Evolutionary conservation across 345 rosid genomes (phyloP), one percentile per base, ranked within the genome.

Genomic region (Murraya koenigii): DNA sequence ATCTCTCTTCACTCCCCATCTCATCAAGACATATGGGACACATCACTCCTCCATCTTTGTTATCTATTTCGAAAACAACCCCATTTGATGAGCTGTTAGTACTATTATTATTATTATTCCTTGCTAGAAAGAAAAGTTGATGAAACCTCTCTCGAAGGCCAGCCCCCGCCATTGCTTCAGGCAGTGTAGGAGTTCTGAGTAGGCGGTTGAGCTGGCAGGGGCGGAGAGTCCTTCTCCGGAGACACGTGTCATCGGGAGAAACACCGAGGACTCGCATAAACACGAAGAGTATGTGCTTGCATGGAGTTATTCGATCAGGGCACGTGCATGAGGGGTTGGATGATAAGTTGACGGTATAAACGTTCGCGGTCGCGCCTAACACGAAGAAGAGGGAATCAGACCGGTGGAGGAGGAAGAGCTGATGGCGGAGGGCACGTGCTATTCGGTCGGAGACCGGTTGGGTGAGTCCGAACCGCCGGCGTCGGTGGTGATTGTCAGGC

Each of bases 21-120:
- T 92, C 92, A 10, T 95, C 99, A 7, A 90, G 82, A 79, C 98
- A 95, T 56, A 93, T 71, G 7, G 97, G 98, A 75, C 97, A 95
- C 28, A 72, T 47, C 25, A 68, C 39, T 41, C 89, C 69, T 65
- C 87, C 80, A 22, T 92, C 87, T 82, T 88, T 82, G 4, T 0
- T 44, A 13, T 44, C 49, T 0, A 78, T 63, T 67, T 72, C 79
- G 30, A 71, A 77, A 52, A 25, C 63, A 1, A 70, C 44, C 9
- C 75, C 44, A 19, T 17, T 44, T 44, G 68, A 22, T 33, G 59
- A 69, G 20, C 14, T 61, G 23, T 19, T 19, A 30, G 1, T 30
- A 33, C 36, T 65, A 66, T 47, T 30, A 22, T 19, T 54, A 44
- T 36, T 32, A n/a, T 25, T 58, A 52, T 74, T 62, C 64, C 71